Base-by-base conservation (phyloP, 1,284 basidiomycete genomes). In the Ganoderma meredithae region DNA sequence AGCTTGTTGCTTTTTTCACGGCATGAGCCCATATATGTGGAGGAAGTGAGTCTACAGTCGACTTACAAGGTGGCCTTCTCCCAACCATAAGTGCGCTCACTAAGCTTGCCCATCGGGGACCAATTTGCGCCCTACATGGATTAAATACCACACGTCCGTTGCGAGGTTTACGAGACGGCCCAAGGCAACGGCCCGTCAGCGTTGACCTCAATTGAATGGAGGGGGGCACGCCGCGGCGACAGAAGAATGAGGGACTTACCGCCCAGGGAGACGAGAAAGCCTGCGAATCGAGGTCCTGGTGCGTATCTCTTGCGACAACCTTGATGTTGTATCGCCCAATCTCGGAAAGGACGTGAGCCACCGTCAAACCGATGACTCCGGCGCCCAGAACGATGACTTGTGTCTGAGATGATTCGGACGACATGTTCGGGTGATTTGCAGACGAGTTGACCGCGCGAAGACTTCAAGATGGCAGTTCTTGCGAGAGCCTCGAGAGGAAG, bases 221-320 rank as follows among this genome's bases (percentile, higher is more conserved):
- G 10, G 7, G 31, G 31, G 55, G n/a, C 19, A 22, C 33, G 19
- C 1, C 33, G 33, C 8, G 8, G 55, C 19, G 55, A 58, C 31
- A 12, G 55, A 39, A 15, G 39, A 60, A 39, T 9, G 44, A 12
- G 13, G n/a, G n/a, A 81, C 87, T 72, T 67, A 89, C 90, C 47
- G 91, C 91, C 87, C 92, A 93, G 0, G 92, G 91, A 68, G 84
- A 86, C 0, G 91, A 86, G 78, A 91, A 93, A 0, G 81, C 84
- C 62, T 87, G 86, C 1, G 86, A 88, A 63, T 83, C 79, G 31
- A 84, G 74, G 77, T 93, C 90, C 62, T 86, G 82, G 0, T 91
- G 90, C 71, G 91, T 80, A 70, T 93, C 91, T 55, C 89, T 82
- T 1, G 91, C 92, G 17, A 92, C 79, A 64, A 93, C 78, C 1